phyloP scores from a whole-genome alignment of 768 basidiomycete species.

The Omphalotus guepiniiformis region DNA sequence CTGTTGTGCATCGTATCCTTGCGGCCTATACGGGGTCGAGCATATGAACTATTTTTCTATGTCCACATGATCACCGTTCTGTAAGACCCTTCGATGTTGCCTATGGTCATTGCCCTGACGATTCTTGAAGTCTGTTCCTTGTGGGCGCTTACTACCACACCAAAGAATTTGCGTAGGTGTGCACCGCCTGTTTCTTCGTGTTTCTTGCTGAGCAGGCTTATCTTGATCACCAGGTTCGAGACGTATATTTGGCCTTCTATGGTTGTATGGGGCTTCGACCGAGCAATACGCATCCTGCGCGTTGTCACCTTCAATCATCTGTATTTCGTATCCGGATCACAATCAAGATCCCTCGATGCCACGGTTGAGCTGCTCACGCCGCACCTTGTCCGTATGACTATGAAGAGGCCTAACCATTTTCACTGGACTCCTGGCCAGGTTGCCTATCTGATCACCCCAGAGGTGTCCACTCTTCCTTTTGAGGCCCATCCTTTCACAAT shows the following conservation, averaged over 20 bases:
- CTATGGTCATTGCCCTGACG: neutral
- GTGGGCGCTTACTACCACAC: constrained; percentile 27
- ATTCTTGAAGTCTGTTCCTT: constrained; percentile 25
- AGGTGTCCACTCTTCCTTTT: constrained; percentile 36
- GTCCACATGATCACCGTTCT: constrained; percentile 31
- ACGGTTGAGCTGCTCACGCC: constrained; percentile 33
- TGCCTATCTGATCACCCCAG: constrained; percentile 42
- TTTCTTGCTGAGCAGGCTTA: neutral
- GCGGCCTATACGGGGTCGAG: constrained; percentile 28
- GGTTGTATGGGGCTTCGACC: constrained; percentile 39
- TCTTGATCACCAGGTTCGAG: constrained; percentile 11
- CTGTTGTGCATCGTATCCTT: constrained; percentile 31
- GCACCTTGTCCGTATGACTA: constrained; percentile 34
- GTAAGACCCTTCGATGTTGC: constrained; percentile 25
- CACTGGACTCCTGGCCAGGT: constrained; percentile 44
- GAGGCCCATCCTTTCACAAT: constrained; percentile 52
- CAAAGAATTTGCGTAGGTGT: neutral
- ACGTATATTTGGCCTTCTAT: constrained; percentile 33
- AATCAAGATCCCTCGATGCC: constrained; percentile 18
- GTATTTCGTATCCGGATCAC: constrained; percentile 25
- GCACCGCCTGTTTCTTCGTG: neutral
- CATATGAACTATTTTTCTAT: constrained; percentile 39
- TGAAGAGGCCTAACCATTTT: constrained; percentile 36
- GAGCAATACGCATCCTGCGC: constrained; percentile 32
- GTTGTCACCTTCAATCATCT: constrained; percentile 32